Base-by-base conservation (phyloP, 805 yeast species). In the Wickerhamiella sergipiensis region DNA sequence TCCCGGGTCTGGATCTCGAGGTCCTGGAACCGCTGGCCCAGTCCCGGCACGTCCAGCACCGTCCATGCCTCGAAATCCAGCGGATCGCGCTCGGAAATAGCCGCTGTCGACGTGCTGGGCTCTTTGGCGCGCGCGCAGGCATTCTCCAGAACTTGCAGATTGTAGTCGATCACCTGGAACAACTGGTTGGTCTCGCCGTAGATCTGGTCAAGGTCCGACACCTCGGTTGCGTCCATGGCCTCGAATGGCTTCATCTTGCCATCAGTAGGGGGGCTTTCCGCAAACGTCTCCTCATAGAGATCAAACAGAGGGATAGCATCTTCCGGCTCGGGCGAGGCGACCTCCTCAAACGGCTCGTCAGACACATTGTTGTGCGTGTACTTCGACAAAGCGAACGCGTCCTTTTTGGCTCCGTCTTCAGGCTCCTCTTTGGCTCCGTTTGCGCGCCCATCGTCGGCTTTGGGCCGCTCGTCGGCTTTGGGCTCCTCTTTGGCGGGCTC, bases 81-180 rank as follows among this genome's bases (percentile, higher is more conserved):
- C 13, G 46, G 23, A 15, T 19, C 24, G 2, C 26, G 36, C 46
- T 38, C 51, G 29, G 10, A 38, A 8, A 18, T 26, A 13, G 36
- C 24, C 43, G 7, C 26, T 8, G 12, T 4, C 3, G 42, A 15
- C n/a, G 13, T 49, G 38, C 38, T 29, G 33, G 33, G 33, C 33
- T 9, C 15, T 3, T 29, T n/a, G 21, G 29, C 29, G 8, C 38
- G 22, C 22, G 17, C 43, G 13, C 9, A 17, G 26, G 12, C 24
- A n/a, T 4, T 21, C 19, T 51, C 53, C 6, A 56, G 47, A 2
- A 43, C 47, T 10, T 40, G 45, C n/a, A 58, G 43, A 29, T 59
- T 59, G 22, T 55, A 52, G 50, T 57, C 60, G 13, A 57, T 19
- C 1, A 53, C 48, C 47, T 56, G 60, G 46, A 57, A 53, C 10